These are phyloP conservation scores for Floccularia luteovirens DNA, from an alignment of 768 basidiomycete genomes.

Conservation along the genomic window DNA sequence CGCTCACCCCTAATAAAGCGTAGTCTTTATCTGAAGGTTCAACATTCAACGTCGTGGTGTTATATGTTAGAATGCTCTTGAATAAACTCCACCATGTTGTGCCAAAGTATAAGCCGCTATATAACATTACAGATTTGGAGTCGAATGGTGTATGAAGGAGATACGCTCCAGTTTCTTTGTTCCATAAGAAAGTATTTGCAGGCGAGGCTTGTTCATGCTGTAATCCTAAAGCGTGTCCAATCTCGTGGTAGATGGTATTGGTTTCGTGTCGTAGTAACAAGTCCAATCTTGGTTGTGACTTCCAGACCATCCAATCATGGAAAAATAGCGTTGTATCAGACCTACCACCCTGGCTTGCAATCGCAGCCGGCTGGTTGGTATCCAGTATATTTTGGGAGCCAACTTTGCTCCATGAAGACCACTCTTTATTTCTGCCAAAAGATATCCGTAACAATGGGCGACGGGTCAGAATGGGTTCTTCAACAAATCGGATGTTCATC, in stretches of 20 bases:
- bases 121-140: background rate
- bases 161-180: background rate
- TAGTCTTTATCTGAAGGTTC: background rate
- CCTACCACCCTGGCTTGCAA: background rate
- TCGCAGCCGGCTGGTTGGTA: background rate
- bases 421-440: background rate
- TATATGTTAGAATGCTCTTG: background rate
- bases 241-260: background rate
- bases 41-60: background rate
- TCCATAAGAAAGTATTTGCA: background rate
- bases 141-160: background rate
- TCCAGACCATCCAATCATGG: background rate
- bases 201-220: background rate
- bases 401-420: background rate
- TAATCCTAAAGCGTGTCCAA: background rate
- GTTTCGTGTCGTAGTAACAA: background rate
- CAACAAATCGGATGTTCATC: background rate
- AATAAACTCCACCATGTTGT: background rate
- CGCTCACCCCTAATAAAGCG: background rate
- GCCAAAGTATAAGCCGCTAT: background rate
- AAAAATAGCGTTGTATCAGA: background rate
- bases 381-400: background rate
- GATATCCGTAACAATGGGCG: background rate
- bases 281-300: background rate
- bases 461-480: background rate